Evolutionary conservation across 2,329 filamentous ascomycete genomes (phyloP).

Genomic region (Plectosphaerella sp.): DNA sequence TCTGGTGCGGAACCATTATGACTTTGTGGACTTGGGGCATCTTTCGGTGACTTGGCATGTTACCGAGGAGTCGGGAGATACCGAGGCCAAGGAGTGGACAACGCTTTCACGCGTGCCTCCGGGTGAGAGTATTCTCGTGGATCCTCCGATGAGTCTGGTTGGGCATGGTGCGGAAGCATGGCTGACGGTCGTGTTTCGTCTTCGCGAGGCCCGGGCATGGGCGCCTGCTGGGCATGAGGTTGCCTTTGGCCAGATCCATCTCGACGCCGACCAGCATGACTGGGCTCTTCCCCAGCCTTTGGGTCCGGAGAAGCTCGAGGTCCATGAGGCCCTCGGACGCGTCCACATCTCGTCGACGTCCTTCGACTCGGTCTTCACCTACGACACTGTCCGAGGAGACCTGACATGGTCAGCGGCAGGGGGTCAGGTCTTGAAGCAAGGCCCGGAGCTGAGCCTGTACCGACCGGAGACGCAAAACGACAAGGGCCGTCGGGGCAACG

Average conservation of each 20-base stretch:
- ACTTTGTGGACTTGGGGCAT: slow-evolving; percentile 47
- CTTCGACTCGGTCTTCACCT: slow-evolving; percentile 7
- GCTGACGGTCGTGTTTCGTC: slow-evolving; percentile 8
- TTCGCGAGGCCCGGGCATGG: slow-evolving; percentile 9
- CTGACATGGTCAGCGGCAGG: slow-evolving; percentile 9
- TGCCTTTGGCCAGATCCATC: slow-evolving; percentile 13
- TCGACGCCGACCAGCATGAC: slow-evolving; percentile 4
- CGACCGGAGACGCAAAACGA: slow-evolving; percentile 13
- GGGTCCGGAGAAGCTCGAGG: slow-evolving; percentile 1
- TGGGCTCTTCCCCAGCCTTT: neutral
- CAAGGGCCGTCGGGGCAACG: slow-evolving; percentile 5
- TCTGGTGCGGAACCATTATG: slow-evolving; percentile 47
- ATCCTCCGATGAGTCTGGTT: neutral
- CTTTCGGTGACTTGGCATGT: slow-evolving; percentile 38
- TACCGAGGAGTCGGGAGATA: neutral
- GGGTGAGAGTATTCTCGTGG: neutral
- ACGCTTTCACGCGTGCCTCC: neutral
- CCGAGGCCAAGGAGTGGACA: neutral
- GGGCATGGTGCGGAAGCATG: slow-evolving; percentile 5
- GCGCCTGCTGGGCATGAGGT: slow-evolving; percentile 9
- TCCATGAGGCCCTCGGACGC: neutral
- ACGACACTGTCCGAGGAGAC: slow-evolving; percentile 12
- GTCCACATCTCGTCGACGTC: neutral
- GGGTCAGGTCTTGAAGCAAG: slow-evolving; percentile 9
- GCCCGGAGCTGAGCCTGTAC: slow-evolving; percentile 12